Evolutionary conservation across 129 eudicot species (phyloP).

Genomic region (Centrapalus pauciflorus): DNA sequence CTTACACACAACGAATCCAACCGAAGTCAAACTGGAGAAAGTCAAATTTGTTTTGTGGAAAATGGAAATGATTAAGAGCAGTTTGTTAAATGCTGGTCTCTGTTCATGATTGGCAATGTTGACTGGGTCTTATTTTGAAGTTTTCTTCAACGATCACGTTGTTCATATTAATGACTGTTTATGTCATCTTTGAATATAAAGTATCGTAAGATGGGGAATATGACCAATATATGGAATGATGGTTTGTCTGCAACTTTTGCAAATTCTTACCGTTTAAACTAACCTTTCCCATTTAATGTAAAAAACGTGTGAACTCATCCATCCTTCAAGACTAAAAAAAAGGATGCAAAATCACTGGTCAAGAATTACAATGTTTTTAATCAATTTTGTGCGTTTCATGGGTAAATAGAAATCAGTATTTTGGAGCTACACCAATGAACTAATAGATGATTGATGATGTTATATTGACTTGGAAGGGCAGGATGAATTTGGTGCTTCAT

Average conservation of each 20-base stretch:
- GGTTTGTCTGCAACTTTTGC: not conserved
- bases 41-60: conserved; percentile 1
- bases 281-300: no score
- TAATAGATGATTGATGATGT: not conserved
- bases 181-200: not conserved
- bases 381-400: not conserved
- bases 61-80: not conserved
- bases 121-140: conserved; percentile 4
- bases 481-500: not conserved
- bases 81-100: conserved; percentile 3
- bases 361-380: not conserved
- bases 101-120: conserved; percentile 7
- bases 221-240: not conserved
- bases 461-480: not conserved
- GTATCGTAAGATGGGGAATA: not conserved
- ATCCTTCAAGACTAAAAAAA: no score
- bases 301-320: not conserved
- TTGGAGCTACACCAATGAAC: not conserved
- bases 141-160: not conserved
- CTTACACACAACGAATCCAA: not conserved
- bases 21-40: conserved; percentile 9
- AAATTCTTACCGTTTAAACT: not conserved
- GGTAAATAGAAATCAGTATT: not conserved
- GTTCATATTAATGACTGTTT: not conserved
- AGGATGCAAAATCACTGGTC: not conserved